Base-by-base conservation (phyloP, 2,329 filamentous ascomycete genomes). In the Lojkania enalia region DNA sequence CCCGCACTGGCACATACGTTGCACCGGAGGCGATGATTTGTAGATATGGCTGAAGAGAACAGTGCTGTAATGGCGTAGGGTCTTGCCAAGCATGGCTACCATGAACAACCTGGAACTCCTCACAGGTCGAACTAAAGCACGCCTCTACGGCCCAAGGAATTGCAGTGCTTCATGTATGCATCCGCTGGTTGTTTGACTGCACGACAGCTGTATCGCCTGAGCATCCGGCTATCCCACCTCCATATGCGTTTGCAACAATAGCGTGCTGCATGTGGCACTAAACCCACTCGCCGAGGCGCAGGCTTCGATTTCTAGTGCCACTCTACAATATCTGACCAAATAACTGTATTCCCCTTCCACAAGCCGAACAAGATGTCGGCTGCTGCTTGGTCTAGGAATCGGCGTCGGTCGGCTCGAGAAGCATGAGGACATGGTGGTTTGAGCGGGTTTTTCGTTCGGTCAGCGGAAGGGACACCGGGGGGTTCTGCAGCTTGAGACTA, bases 371-470 rank as follows among this genome's bases (percentile, higher is more conserved):
- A 21, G 33, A 20, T 21, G 16, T 36, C 33, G 33, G 33, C 29
- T 35, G 30, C 29, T 42, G 39, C 39, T 42, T 25, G 19, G 39
- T 35, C 39, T 42, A 20, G 18, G 39, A 35, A 42, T 36, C 15
- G 33, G 33, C 33, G 15, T 21, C 14, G 15, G 33, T 36, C 16
- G 33, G 19, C 15, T 36, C 9, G 33, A 27, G 25, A 27, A 27
- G 25, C 25, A 27, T 27, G n/a, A 27, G 19, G 33, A 36, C 15
- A 19, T 21, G 33, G 15, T 20, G 33, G 33, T 5, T 15, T 36
- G 6, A 15, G 15, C 15, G 6, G 15, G 36, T 9, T 19, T 27
- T 39, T 39, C 21, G 20, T 27, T 39, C 21, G 36, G 36, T 39
- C 36, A 39, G 36, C 36, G 36, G 14, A 37, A 15, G 19, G 36